Evolutionary conservation across 2,329 filamentous ascomycete species (phyloP), one percentile per base, ranked within the genome.

Genomic region (Aphanocladium album): DNA sequence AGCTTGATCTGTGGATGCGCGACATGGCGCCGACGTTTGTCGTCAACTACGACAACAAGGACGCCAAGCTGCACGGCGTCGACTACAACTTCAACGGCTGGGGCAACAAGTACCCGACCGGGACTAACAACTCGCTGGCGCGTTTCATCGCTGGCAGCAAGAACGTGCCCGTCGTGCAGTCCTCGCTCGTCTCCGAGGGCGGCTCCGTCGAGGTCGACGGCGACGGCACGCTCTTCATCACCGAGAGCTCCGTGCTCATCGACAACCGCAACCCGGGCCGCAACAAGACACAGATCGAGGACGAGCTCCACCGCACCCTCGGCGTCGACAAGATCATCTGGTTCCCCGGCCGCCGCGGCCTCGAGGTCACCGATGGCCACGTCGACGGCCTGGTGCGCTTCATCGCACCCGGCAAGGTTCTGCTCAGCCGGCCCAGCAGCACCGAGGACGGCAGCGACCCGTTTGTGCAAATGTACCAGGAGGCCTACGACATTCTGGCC

Each of bases 81-180:
- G 63, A 66, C 21, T 64, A 65, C 14, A 69, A 65, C 47, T 72
- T 72, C 58, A 72, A 72, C 27, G 65, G 66, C 46, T 72, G 70
- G 70, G 70, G 70, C 0, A 53, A 54, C 1, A 70, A 66, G 27
- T 56, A 65, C 11, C 55, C 58, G 8, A 61, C 53, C 43, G 63
- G 4, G 53, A 67, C 52, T 37, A 59, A 37, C 9, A 39, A 2
- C 41, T 39, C 7, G 11, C 59, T 68, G 2, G 66, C 70, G 2
- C 43, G 57, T 4, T 60, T 30, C 9, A 53, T 67, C 2, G 46
- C 65, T 4, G 23, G 19, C 1, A 27, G 53, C 1, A 56, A n/a
- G 46, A 33, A 23, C 51, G 30, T 62, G 1, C 51, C 58, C 30
- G 49, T 56, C 0, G 27, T 65, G 4, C 30, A 60, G 2, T 54